These are phyloP conservation scores for Hydrangea macrophylla DNA, from an alignment of 148 eudicot genomes.

Conservation along the genomic window DNA sequence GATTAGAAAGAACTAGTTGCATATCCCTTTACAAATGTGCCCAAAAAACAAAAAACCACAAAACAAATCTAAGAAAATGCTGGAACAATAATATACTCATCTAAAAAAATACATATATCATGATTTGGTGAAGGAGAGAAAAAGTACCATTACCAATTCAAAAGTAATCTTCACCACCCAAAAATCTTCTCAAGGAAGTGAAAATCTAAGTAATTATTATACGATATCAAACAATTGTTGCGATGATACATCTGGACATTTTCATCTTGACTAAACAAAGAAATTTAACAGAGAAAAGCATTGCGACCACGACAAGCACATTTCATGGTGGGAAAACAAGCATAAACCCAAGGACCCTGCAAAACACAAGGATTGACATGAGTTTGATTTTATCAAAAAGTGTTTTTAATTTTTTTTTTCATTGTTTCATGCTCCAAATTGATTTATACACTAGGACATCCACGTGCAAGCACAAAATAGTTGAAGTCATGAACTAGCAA, in stretches of 20 bases:
- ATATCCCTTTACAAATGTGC: too few species aligned
- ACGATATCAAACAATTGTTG: background rate
- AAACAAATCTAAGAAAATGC: too few species aligned
- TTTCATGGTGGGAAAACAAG: background rate
- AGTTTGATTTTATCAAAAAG: background rate
- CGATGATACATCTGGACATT: background rate
- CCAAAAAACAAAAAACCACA: too few species aligned
- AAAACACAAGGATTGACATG: background rate
- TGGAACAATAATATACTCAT: too few species aligned
- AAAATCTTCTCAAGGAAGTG: background rate
- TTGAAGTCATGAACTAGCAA: background rate
- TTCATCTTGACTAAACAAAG: background rate
- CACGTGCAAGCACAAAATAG: background rate
- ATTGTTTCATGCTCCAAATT: too few species aligned
- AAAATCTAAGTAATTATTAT: background rate
- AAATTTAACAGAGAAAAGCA: background rate
- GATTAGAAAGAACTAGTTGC: too few species aligned
- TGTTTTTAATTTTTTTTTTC: too few species aligned
- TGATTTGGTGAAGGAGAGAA: too few species aligned
- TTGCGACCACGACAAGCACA: background rate
- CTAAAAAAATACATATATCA: too few species aligned
- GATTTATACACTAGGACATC: background rate
- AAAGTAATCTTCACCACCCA: background rate
- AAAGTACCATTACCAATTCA: background rate
- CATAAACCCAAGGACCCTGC: background rate